Percentiles rank a stretch among this genome's conserved stretches.
Evolutionary conservation across 371 early-diverging fungal genomes (phyloP).

Genomic region (Nematocida sp.): DNA sequence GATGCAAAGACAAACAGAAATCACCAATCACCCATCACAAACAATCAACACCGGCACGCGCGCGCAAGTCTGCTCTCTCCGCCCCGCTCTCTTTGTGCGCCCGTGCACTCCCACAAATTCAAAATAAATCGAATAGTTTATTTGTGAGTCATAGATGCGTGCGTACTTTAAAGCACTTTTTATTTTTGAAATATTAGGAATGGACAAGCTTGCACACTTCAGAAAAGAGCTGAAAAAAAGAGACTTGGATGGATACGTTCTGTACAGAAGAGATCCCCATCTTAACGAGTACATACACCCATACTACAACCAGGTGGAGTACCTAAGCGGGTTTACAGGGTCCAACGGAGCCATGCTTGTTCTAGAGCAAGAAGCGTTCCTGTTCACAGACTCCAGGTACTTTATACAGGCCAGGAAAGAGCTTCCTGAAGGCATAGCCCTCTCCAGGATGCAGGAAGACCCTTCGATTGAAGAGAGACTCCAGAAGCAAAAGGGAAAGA

Average conservation of each 20-base stretch:
- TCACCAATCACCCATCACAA: too few relatives aligned
- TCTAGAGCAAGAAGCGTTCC: constrained; percentile 68
- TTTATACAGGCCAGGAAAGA: constrained; percentile 87
- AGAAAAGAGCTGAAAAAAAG: constrained; percentile 5
- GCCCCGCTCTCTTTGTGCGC: too few relatives aligned
- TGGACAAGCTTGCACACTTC: not conserved
- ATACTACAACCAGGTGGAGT: constrained; percentile 79
- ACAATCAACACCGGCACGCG: too few relatives aligned
- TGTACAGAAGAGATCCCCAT: constrained; percentile 58
- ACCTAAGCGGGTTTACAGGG: constrained; percentile 90
- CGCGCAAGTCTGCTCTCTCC: too few relatives aligned
- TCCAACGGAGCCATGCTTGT: constrained; percentile 82
- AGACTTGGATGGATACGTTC: constrained; percentile 54
- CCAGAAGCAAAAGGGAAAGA: constrained; percentile 3
- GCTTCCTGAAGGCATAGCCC: constrained; percentile 65
- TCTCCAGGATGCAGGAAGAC: constrained; percentile 72
- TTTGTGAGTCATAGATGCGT: not conserved
- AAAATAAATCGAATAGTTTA: not conserved
- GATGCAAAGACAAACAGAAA: too few relatives aligned
- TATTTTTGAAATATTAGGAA: not conserved
- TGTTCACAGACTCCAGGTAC: constrained; percentile 95
- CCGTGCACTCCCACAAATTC: too few relatives aligned
- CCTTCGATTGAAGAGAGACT: constrained; percentile 39
- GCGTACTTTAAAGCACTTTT: not conserved
- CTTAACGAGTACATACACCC: constrained; percentile 86